A percentile compares a stretch with the other conserved stretches of the same genome.
Conservation (phyloP, 495 filamentous ascomycete species). For the Penicillium odoratum region DNA sequence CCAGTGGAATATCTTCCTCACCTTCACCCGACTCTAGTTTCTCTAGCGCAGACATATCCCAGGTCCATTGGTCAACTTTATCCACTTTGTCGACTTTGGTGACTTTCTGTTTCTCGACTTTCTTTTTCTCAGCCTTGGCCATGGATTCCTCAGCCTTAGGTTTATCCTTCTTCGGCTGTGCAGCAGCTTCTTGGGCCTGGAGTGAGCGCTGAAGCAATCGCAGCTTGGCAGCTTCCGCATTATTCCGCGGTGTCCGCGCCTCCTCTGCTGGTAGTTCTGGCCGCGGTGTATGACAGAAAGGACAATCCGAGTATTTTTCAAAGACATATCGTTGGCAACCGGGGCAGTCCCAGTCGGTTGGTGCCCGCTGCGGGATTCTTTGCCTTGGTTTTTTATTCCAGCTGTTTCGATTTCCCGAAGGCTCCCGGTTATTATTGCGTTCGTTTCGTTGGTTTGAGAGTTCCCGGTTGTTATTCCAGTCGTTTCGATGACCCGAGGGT, state of each 20-base stretch:
- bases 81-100: slow-evolving; percentile 1
- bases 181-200: slow-evolving; percentile 12
- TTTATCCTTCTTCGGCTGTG: neutral
- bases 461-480: neutral
- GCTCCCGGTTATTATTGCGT: neutral
- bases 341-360: slow-evolving; percentile 13
- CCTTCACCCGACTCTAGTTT: slow-evolving; percentile 21
- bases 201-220: slow-evolving; percentile 20
- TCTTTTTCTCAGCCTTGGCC: slow-evolving; percentile 3
- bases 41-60: slow-evolving; percentile 38
- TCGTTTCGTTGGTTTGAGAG: neutral
- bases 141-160: slow-evolving; percentile 1
- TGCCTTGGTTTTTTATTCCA: neutral
- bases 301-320: neutral
- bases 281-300: slow-evolving; percentile 5
- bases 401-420: neutral
- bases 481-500: neutral
- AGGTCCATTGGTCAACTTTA: slow-evolving; percentile 30
- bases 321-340: slow-evolving; percentile 6
- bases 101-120: neutral
- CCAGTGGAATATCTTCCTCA: slow-evolving; percentile 7
- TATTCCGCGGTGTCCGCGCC: neutral
- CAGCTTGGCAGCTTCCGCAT: slow-evolving; percentile 21
- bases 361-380: no score
- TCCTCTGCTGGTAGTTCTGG: neutral